Conservation (phyloP, 1,284 basidiomycete genomes). For the Malassezia globosa region DNA sequence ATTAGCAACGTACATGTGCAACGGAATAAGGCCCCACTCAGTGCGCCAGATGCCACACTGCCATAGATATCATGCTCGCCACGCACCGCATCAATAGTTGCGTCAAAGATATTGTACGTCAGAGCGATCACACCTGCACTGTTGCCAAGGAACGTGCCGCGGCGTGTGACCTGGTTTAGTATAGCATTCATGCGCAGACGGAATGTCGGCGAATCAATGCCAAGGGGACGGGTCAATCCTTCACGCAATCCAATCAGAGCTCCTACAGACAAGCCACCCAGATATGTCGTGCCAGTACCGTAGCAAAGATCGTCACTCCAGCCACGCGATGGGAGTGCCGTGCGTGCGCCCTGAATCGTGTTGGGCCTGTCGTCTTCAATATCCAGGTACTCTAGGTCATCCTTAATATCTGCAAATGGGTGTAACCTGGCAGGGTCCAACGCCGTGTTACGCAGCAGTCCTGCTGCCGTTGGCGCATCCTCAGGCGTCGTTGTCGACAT, state of each 20-base stretch:
- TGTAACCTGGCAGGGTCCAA: constrained; percentile 73
- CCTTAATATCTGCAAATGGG: constrained; percentile 38
- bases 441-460: constrained; percentile 70
- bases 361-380: constrained; percentile 41
- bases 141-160: constrained; percentile 96
- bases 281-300: constrained; percentile 96
- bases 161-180: constrained; percentile 86
- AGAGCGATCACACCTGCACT: constrained; percentile 93
- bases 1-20: constrained; percentile 63
- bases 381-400: constrained; percentile 47
- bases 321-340: constrained; percentile 55
- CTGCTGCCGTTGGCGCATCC: constrained; percentile 86
- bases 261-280: constrained; percentile 84
- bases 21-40: constrained; percentile 86
- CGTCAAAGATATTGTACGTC: constrained; percentile 92
- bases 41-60: constrained; percentile 78
- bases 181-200: constrained; percentile 90
- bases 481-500: constrained; percentile 64
- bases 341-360: constrained; percentile 41
- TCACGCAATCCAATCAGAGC: constrained; percentile 92
- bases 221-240: constrained; percentile 70
- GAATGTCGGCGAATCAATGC: constrained; percentile 50
- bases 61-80: constrained; percentile 84
- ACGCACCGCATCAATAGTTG: constrained; percentile 73
- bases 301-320: constrained; percentile 99